Conservation (phyloP, 148 eudicot genomes). For the Rhododendron simsii region DNA sequence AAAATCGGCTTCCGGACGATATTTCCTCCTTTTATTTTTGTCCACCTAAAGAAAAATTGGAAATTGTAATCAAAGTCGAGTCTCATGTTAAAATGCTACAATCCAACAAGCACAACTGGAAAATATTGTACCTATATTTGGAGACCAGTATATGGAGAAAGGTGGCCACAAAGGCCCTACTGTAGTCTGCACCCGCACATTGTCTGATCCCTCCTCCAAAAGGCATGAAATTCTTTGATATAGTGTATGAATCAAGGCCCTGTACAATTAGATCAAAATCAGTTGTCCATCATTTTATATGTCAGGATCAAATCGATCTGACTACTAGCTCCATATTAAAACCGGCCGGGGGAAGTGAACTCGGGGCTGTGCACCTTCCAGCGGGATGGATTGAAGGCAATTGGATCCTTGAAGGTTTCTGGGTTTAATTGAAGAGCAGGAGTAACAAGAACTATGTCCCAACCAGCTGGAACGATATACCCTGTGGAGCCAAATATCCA, state of each 20-base stretch:
- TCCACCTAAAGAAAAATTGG: background rate
- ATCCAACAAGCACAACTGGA: background rate
- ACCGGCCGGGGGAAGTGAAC: background rate
- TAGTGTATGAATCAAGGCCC: background rate
- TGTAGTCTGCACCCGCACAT: background rate
- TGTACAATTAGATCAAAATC: background rate
- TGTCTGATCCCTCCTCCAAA: conserved; percentile 9
- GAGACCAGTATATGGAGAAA: background rate
- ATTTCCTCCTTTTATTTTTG: background rate
- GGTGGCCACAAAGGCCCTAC: background rate
- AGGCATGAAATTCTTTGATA: conserved; percentile 9
- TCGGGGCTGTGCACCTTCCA: background rate
- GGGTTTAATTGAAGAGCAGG: background rate
- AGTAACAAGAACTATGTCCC: conserved; percentile 6
- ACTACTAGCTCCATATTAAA: no score
- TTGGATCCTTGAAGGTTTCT: background rate
- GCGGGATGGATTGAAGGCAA: conserved; percentile 1
- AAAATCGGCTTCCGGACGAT: background rate
- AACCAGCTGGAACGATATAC: conserved; percentile 1
- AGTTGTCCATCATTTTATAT: background rate
- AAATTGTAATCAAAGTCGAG: background rate
- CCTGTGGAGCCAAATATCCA: background rate
- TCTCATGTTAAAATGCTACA: background rate
- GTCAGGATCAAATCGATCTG: no score
- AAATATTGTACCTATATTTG: background rate